Conservation (phyloP, 2,329 filamentous ascomycete genomes). For the Trichoderma aggressivum region DNA sequence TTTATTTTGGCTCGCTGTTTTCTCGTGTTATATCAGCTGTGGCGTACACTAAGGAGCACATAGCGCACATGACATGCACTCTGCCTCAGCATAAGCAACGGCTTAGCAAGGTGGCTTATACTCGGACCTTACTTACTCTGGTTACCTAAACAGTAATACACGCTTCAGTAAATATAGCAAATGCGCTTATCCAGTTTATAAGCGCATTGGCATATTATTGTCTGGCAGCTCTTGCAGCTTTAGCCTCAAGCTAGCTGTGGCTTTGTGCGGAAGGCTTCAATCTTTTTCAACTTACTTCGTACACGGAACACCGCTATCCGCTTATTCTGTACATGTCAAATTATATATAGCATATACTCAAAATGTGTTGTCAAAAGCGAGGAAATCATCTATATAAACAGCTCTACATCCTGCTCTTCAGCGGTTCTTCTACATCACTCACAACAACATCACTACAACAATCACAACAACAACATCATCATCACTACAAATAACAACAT, state of each 20-base stretch:
- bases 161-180: background rate
- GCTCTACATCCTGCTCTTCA: background rate
- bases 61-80: background rate
- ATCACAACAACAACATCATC: background rate
- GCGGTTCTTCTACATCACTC: background rate
- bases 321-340: background rate
- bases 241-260: constrained; percentile 25
- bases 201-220: background rate
- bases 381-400: constrained; percentile 6
- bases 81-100: background rate
- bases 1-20: background rate
- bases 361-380: background rate
- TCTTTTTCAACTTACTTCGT: background rate
- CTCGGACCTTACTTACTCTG: background rate
- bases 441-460: background rate
- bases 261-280: background rate
- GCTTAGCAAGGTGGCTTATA: background rate
- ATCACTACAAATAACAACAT: background rate
- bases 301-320: background rate
- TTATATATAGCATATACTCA: background rate
- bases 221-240: constrained; percentile 16
- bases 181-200: background rate
- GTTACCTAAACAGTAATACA: background rate
- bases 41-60: background rate
- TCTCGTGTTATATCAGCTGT: background rate